These are phyloP conservation scores for Perilla frutescens DNA, from an alignment of 257 asterid species.

Conservation along the genomic window DNA sequence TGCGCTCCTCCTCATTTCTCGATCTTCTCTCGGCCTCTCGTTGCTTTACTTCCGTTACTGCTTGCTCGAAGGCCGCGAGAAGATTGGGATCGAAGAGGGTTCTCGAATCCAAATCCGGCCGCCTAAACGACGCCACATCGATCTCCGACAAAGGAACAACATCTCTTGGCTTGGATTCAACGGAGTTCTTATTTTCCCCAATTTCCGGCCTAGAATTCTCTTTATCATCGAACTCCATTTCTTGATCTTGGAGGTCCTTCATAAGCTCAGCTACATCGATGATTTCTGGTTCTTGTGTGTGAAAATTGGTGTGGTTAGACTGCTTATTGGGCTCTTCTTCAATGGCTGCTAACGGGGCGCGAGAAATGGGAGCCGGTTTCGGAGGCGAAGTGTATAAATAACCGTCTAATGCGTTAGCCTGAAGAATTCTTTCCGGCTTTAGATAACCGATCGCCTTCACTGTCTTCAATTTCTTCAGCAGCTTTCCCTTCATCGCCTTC, in stretches of 20 bases:
- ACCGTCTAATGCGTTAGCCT: constrained; percentile 64
- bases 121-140: constrained; percentile 55
- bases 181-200: neutral
- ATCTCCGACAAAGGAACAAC: constrained; percentile 47
- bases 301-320: constrained; percentile 21
- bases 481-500: constrained; percentile 84
- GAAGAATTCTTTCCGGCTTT: constrained; percentile 74
- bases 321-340: constrained; percentile 45
- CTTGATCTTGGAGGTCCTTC: constrained; percentile 74
- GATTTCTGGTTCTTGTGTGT: constrained; percentile 56
- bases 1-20: constrained; percentile 35
- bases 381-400: constrained; percentile 47
- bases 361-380: constrained; percentile 38
- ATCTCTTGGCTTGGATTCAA: neutral
- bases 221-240: constrained; percentile 55
- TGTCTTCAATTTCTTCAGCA: constrained; percentile 78
- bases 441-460: constrained; percentile 72
- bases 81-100: constrained; percentile 78
- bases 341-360: constrained; percentile 43
- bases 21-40: constrained; percentile 60
- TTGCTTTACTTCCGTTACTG: constrained; percentile 67
- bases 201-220: constrained; percentile 59
- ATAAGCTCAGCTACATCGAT: constrained; percentile 71
- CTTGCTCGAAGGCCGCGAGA: constrained; percentile 73
- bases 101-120: constrained; percentile 67